These are phyloP conservation scores for Talaromyces sp. DNA, from an alignment of 2,329 filamentous ascomycete genomes.

Conservation along the genomic window DNA sequence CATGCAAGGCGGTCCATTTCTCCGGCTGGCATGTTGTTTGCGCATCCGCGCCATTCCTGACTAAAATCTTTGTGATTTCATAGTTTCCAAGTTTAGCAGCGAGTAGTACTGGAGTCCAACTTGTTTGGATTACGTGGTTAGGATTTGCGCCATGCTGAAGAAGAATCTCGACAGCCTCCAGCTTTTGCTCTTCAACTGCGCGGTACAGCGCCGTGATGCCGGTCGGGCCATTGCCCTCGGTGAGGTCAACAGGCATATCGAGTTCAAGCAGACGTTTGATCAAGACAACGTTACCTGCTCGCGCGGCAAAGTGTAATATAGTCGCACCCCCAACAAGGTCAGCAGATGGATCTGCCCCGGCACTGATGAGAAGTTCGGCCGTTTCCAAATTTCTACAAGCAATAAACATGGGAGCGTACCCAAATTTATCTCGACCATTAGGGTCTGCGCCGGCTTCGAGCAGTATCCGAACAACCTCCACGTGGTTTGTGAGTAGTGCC, in stretches of 20 bases:
- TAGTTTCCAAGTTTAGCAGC: not conserved
- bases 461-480: not conserved
- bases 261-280: not conserved
- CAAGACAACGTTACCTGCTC: not conserved
- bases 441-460: slow-evolving; percentile 1
- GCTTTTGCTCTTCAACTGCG: not conserved
- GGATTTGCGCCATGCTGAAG: slow-evolving; percentile 3
- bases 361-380: not conserved
- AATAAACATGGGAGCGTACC: not conserved
- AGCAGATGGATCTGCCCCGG: slow-evolving; percentile 3
- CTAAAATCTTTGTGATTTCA: not conserved
- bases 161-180: not conserved
- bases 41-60: not conserved
- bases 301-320: not conserved
- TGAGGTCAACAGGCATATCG: not conserved
- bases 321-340: not conserved
- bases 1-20: slow-evolving; percentile 1
- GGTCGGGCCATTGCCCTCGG: not conserved
- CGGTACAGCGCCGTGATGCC: not conserved
- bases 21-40: not conserved
- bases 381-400: not conserved
- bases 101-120: not conserved
- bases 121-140: not conserved
- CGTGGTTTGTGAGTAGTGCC: not conserved
- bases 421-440: not conserved